These are phyloP conservation scores for Phylloporus sp. DNA, from an alignment of 768 basidiomycete species.

Conservation along the genomic window DNA sequence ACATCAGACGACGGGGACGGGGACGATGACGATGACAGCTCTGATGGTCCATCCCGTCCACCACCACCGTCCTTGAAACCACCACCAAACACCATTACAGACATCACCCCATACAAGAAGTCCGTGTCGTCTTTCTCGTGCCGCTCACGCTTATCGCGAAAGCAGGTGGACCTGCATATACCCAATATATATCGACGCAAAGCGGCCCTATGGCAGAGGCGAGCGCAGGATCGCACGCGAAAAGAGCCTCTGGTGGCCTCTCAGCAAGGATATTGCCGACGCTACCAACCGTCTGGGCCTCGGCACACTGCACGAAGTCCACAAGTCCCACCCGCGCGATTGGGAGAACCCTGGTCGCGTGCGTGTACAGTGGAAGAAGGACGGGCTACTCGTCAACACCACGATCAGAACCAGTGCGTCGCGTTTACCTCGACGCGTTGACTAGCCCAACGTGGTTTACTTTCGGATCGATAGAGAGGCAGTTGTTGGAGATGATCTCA, in stretches of 20 bases:
- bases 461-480: constrained; percentile 54
- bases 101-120: constrained; percentile 83
- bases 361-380: constrained; percentile 87
- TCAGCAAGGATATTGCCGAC: constrained; percentile 88
- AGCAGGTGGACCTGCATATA: constrained; percentile 92
- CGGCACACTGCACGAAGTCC: constrained; percentile 80
- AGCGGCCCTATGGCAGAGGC: constrained; percentile 79
- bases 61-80: constrained; percentile 20
- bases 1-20: constrained; percentile 48
- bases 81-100: constrained; percentile 45
- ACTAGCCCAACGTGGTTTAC: not conserved
- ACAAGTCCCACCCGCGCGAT: constrained; percentile 88
- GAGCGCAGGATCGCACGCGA: constrained; percentile 75
- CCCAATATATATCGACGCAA: constrained; percentile 95
- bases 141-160: constrained; percentile 7
- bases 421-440: not conserved
- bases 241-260: constrained; percentile 90
- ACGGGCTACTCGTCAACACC: constrained; percentile 59
- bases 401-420: constrained; percentile 71
- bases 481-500: constrained; percentile 69
- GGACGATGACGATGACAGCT: constrained; percentile 28
- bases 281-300: constrained; percentile 75
- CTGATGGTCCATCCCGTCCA: constrained; percentile 14
- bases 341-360: constrained; percentile 99
- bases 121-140: constrained; percentile 33